These are phyloP conservation scores for Parastagonospora avenae DNA, from an alignment of 2,329 filamentous ascomycete genomes.

Conservation along the genomic window DNA sequence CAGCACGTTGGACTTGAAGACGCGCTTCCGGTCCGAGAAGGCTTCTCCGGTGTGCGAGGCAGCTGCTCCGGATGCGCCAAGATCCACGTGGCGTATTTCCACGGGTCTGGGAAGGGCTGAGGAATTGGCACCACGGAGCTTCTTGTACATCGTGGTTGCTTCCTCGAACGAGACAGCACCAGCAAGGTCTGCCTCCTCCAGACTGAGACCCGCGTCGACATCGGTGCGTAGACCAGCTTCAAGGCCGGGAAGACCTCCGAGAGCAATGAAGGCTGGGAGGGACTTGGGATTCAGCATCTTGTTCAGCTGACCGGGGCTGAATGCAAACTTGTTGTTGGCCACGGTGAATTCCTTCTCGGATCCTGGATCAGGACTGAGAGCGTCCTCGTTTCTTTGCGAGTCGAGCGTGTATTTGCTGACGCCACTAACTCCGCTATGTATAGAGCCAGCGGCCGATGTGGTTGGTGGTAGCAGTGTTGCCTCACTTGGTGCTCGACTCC, in stretches of 20 bases:
- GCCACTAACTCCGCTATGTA: conserved; percentile 20
- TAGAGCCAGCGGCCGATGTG: conserved; percentile 25
- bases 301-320: conserved; percentile 76
- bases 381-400: conserved; percentile 28
- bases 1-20: conserved; percentile 71
- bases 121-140: conserved; percentile 1
- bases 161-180: conserved; percentile 71
- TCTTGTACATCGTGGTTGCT: conserved; percentile 45
- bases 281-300: conserved; percentile 82
- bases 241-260: conserved; percentile 73
- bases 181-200: conserved; percentile 70
- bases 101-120: conserved; percentile 11
- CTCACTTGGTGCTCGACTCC: conserved; percentile 29
- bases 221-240: conserved; percentile 75
- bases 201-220: conserved; percentile 66
- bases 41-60: conserved; percentile 23
- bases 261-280: conserved; percentile 72
- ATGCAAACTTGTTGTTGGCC: conserved; percentile 78
- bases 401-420: conserved; percentile 26
- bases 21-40: conserved; percentile 69
- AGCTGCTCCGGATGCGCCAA: conserved; percentile 26
- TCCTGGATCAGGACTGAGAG: conserved; percentile 31
- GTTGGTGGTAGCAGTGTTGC: conserved; percentile 26
- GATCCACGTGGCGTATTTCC: conserved; percentile 16
- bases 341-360: conserved; percentile 68